phyloP scores from a whole-genome alignment of 2,329 filamentous ascomycete genomes.

The Fusarium floridanum region DNA sequence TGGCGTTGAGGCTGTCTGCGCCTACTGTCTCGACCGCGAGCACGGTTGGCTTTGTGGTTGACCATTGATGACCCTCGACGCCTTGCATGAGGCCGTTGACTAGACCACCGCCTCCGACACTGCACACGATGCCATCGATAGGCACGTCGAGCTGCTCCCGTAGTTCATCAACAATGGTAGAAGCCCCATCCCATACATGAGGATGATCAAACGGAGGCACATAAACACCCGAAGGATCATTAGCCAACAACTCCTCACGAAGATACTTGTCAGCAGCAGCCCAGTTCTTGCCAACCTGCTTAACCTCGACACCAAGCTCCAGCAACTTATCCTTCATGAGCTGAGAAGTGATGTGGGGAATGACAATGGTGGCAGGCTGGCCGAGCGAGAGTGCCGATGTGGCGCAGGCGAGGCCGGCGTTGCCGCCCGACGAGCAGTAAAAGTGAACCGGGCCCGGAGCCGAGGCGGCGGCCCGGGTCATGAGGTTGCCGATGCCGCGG shows the following conservation, averaged over 20 bases:
- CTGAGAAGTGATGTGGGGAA: slow-evolving; percentile 74
- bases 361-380: slow-evolving; percentile 79
- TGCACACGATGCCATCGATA: slow-evolving; percentile 80
- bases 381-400: slow-evolving; percentile 75
- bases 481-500: slow-evolving; percentile 79
- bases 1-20: slow-evolving; percentile 76
- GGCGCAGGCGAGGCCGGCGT: slow-evolving; percentile 86
- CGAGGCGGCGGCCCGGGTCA: slow-evolving; percentile 58
- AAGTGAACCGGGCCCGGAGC: slow-evolving; percentile 68
- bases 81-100: slow-evolving; percentile 82
- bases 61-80: slow-evolving; percentile 63
- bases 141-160: slow-evolving; percentile 56
- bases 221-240: slow-evolving; percentile 69
- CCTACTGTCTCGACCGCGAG: slow-evolving; percentile 83
- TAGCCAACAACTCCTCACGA: slow-evolving; percentile 66
- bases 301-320: slow-evolving; percentile 76
- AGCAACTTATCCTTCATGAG: slow-evolving; percentile 80
- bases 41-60: slow-evolving; percentile 60
- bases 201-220: slow-evolving; percentile 78
- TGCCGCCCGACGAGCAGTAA: slow-evolving; percentile 85
- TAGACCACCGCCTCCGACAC: slow-evolving; percentile 84
- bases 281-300: slow-evolving; percentile 77
- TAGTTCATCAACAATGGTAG: slow-evolving; percentile 68
- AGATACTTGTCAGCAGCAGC: slow-evolving; percentile 77
- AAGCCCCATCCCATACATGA: slow-evolving; percentile 75